Base-by-base conservation (phyloP, 2,329 filamentous ascomycete genomes). In the Diaporthe humulicola region DNA sequence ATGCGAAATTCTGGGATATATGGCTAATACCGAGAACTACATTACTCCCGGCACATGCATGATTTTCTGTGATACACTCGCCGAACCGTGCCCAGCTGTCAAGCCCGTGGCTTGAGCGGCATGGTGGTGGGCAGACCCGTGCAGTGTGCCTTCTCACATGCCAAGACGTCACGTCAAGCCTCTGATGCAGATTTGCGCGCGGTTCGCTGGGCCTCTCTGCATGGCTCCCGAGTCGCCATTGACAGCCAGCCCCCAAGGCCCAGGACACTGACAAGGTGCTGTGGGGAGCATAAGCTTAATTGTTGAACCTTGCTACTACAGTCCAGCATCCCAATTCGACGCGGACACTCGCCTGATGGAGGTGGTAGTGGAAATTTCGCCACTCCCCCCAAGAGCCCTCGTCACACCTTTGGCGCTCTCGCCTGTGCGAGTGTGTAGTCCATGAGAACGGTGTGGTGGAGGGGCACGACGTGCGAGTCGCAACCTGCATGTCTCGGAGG, bases 401-500 rank as follows among this genome's bases (percentile, higher is more conserved):
- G 45, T 52, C 22, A 40, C 64, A 67, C 64, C 22, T 67, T 50
- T 48, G 61, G 30, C 28, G 10, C 28, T 17, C 36, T 38, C 38
- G 19, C n/a, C 14, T 17, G 42, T 66, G 25, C 10, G 33, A 60
- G 30, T 9, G 28, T 28, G 19, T 5, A 9, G 19, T 7, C 3
- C 22, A 19, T 45, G 58, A 30, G 3, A 28, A 14, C n/a, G 28
- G 40, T n/a, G 28, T 36, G 42, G 42, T 25, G 40, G 38, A 61
- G n/a, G 15, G 40, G 36, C 38, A 42, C 2, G n/a, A 15, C 57
- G n/a, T 50, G 12, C 64, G 64, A 67, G 30, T 67, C 64, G 45
- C 64, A 36, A 40, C 61, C 33, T 67, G 64, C 64, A 38, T 67
- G 45, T 67, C 64, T 52, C 28, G 61, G 64, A 67, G 64, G 64